Evolutionary conservation across 148 eudicot species (phyloP), one percentile per base, ranked within the genome.

Genomic region (Arctostaphylos glauca): DNA sequence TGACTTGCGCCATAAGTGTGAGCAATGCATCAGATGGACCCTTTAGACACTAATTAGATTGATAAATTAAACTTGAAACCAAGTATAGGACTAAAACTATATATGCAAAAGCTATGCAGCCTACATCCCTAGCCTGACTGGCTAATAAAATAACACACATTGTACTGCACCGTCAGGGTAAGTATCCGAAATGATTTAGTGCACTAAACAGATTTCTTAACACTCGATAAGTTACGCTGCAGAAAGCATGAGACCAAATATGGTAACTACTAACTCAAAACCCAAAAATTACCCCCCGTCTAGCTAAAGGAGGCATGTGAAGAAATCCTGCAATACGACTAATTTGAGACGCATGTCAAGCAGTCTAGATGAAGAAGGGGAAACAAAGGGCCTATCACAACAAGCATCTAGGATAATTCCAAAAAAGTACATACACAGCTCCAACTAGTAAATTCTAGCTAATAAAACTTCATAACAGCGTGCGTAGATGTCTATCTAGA

Each of bases 371-470:
- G 48, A 0, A 31, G 38, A 78, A 55, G 12, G 25, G 56, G 9
- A 56, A 56, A 41, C 55, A 55, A 15, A 21, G 10, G 2, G 70
- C 38, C 38, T 31, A 31, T 31, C 38, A 41, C 53, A 78, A 78
- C 38, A 43, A 78, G 38, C 50, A 78, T 43, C 81, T 78, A 78
- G 68, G 48, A 78, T 78, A 78, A 78, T 78, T 58, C 70, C 81
- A 41, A 77, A 19, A 44, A 58, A 19, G 53, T 59, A 78, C 70
- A 78, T 78, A 41, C 52, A 19, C 52, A 78, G 47, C 81, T 59
- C 70, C 67, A 50, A 80, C 48, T 47, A 9, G 67, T 25, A 47
- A 49, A 38, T 13, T 80, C 82, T 80, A 80, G 72, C 82, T 80
- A 68, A 68, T 50, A 48, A 50, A 56, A 38, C 64, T 60, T 31